A percentile compares a stretch with the other conserved stretches of the same genome.
Evolutionary conservation across 768 basidiomycete species (phyloP).

Genomic region (Lyophyllum decastes): DNA sequence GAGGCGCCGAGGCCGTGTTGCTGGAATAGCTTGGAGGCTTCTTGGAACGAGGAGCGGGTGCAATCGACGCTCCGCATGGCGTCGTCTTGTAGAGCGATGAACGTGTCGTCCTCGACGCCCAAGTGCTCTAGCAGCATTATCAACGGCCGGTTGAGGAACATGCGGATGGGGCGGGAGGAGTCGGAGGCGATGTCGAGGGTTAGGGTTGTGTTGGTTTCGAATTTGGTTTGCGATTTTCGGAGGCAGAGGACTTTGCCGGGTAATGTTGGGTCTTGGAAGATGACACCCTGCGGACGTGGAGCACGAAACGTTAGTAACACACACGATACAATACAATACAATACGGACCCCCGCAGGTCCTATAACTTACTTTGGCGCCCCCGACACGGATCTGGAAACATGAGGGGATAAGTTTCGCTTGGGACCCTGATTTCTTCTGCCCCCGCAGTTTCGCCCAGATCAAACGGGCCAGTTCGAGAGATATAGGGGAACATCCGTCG

Average conservation of each 20-base stretch:
- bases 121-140: conserved; percentile 51
- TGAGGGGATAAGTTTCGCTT: conserved; percentile 29
- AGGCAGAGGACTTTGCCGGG: conserved; percentile 35
- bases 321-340: too few species aligned
- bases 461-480: conserved; percentile 30
- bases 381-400: conserved; percentile 46
- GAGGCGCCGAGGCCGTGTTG: conserved; percentile 47
- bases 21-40: conserved; percentile 39
- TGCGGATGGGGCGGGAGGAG: conserved; percentile 41
- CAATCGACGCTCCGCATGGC: conserved; percentile 38
- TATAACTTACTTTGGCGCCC: conserved; percentile 33
- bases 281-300: conserved; percentile 46
- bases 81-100: conserved; percentile 36
- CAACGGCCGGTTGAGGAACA: conserved; percentile 49
- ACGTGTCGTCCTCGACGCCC: conserved; percentile 31
- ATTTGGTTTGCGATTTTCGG: conserved; percentile 50
- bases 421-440: conserved; percentile 22
- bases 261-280: conserved; percentile 42
- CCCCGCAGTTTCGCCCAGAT: conserved; percentile 38
- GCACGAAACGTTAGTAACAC: neutral
- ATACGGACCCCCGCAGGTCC: too few species aligned
- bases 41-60: conserved; percentile 31
- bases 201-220: conserved; percentile 34
- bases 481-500: conserved; percentile 53
- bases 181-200: conserved; percentile 51